Base-by-base conservation (phyloP, 1,284 basidiomycete species). In the Hortiboletus rubellus region DNA sequence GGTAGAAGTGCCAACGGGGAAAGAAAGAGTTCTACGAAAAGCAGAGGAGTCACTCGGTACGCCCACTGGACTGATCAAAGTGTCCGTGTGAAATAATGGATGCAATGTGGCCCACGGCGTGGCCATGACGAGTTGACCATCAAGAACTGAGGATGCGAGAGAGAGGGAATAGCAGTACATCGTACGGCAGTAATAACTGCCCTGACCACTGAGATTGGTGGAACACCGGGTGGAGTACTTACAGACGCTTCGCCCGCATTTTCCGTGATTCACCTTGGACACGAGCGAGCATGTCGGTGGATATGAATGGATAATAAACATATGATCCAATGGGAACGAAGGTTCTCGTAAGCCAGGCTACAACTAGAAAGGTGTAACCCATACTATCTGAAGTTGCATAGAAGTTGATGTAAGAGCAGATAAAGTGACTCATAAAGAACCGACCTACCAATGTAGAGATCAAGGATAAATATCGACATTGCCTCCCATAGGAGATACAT, bases 41-140 rank as follows among this genome's bases (percentile, higher is more conserved):
- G 6, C 7, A 73, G 22, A 10, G 70, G 70, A 22, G 66, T 63
- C n/a, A 60, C 11, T 36, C 46, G 48, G 48, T 71, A 70, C 2
- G 34, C 43, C 63, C 51, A 62, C 8, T 33, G 75, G 64, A 7
- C 78, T 50, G 9, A 18, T 18, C 18, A 18, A 73, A 59, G 56
- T 84, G 79, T 17, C 75, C 74, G 57, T 85, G 77, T n/a, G 75
- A 74, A 15, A 96, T 75, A 46, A 96, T 84, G 2, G 81, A 77
- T 63, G 90, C 81, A 61, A 99, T 78, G 68, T 99, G 97, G 41
- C 81, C 82, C 63, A 18, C 18, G 18, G 18, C 87, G 85, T 2
- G 97, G 99, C 96, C 97, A 99, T 0, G 90, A 89, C 1, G 94
- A 97, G 74, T 99, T 99, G 62, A 89, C 94, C 88, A 97, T 95